Conservation (phyloP, 345 rosid species). For the Anastatica hierochuntica region DNA sequence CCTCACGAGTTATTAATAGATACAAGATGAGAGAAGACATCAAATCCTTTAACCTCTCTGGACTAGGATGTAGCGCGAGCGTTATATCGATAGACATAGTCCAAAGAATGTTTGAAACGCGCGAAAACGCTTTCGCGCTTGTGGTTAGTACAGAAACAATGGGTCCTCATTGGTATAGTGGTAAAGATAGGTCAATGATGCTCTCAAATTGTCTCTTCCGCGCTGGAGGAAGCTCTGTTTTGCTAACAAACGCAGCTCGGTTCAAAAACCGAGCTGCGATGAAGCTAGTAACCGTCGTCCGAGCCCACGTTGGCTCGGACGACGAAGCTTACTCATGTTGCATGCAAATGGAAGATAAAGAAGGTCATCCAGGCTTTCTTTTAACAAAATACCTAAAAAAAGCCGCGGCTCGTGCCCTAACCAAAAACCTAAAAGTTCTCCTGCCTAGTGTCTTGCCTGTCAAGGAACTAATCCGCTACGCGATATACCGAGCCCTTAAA, state of each 20-base stretch:
- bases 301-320: constrained; percentile 42
- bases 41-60: constrained; percentile 59
- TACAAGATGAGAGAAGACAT: constrained; percentile 60
- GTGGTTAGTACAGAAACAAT: constrained; percentile 72
- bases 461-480: constrained; percentile 23
- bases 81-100: constrained; percentile 32
- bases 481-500: constrained; percentile 10
- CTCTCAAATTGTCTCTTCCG: constrained; percentile 66
- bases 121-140: constrained; percentile 36
- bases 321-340: constrained; percentile 66
- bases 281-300: constrained; percentile 37
- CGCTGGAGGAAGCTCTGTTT: constrained; percentile 62
- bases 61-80: constrained; percentile 62
- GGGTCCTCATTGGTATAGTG: constrained; percentile 64
- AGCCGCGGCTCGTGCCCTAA: constrained; percentile 32
- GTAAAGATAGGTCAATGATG: constrained; percentile 71
- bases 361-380: constrained; percentile 28
- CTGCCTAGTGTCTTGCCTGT: constrained; percentile 49
- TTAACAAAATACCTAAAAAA: constrained; percentile 23
- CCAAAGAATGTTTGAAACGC: constrained; percentile 38
- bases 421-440: constrained; percentile 41
- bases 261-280: constrained; percentile 36
- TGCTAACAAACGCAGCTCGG: constrained; percentile 45
- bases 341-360: constrained; percentile 25
- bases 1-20: constrained; percentile 47